Evolutionary conservation across 805 yeast genomes (phyloP), one percentile per base, ranked within the genome.

Genomic region (Metschnikowia kunwiensis): DNA sequence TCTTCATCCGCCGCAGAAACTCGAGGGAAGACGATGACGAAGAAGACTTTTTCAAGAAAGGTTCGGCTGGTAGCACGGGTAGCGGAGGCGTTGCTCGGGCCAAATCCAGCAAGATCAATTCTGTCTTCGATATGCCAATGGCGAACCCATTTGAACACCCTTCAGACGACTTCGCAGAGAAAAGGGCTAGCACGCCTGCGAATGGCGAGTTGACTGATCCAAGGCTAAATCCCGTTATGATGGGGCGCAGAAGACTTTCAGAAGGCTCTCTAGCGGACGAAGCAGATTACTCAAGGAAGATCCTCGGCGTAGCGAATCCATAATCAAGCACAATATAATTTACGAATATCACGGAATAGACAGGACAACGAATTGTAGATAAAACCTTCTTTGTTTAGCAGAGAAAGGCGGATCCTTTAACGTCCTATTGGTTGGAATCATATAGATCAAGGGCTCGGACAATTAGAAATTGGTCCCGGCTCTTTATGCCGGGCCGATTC

Each of bases 201-300:
- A 24, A 36, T 16, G 40, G 54, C 34, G 38, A 55, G 39, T 40
- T 48, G 20, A 36, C 48, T 14, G 89, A 78, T 57, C 87, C 83
- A 32, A 68, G 88, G 39, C 61, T 82, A 44, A 81, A 82, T 56
- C 87, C 88, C 1, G 74, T 77, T 28, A 78, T 84, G 82, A 65
- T 84, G 58, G 95, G 94, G 24, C 77, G 89, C 54, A 78, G 95
- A 53, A 70, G 96, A 46, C 70, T 86, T 43, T 79, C 88, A 51
- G 91, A 85, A 51, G 96, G 96, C 4, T 80, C 91, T 2, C 67
- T 89, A 36, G 89, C 94, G 8, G 94, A 87, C 57, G 94, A 84
- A 44, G 78, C 86, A 4, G 93, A 86, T 57, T 85, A 82, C 61
- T 73, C 85, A 32, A 70, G 88, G 54, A 86, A 86, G 63, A 79